phyloP scores from a whole-genome alignment of 169 alveolate species.

The Blepharisma undulans region DNA sequence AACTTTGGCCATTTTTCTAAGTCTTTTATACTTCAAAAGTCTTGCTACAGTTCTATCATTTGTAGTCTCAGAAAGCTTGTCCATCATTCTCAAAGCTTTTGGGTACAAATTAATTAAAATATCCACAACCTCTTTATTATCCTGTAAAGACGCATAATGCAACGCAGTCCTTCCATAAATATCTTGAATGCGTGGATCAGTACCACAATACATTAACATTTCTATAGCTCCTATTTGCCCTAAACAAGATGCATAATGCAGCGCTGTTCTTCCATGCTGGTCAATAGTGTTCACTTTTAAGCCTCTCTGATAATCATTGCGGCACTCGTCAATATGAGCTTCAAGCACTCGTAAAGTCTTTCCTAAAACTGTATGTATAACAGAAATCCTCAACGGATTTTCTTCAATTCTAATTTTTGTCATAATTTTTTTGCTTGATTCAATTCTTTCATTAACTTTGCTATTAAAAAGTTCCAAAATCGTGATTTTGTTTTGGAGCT shows the following conservation, averaged over 20 bases:
- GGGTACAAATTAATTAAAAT: not conserved
- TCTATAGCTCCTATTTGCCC: not conserved
- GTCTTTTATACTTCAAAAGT: not conserved
- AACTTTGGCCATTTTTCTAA: not conserved
- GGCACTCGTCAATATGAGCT: slow-evolving; percentile 1
- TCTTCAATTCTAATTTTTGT: not conserved
- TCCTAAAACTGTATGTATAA: slow-evolving; percentile 8
- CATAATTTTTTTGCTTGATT: not conserved
- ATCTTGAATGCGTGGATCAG: not conserved
- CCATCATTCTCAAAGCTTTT: not conserved
- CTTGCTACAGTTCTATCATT: not conserved
- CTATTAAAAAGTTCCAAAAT: not conserved
- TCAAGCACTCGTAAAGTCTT: not conserved
- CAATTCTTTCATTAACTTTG: not conserved
- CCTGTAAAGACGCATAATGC: not conserved
- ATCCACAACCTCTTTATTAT: not conserved
- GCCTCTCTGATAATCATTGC: not conserved
- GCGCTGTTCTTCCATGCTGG: slow-evolving; percentile 12
- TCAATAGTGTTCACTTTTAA: not conserved
- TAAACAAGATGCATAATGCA: slow-evolving; percentile 6
- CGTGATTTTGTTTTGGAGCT: not conserved
- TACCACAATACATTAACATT: not conserved
- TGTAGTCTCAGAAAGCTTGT: not conserved
- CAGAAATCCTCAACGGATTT: not conserved
- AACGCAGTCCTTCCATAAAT: slow-evolving; percentile 14